Evolutionary conservation across 2,329 filamentous ascomycete species (phyloP), one percentile per base, ranked within the genome.

Genomic region (Verticillium nonalfalfae): DNA sequence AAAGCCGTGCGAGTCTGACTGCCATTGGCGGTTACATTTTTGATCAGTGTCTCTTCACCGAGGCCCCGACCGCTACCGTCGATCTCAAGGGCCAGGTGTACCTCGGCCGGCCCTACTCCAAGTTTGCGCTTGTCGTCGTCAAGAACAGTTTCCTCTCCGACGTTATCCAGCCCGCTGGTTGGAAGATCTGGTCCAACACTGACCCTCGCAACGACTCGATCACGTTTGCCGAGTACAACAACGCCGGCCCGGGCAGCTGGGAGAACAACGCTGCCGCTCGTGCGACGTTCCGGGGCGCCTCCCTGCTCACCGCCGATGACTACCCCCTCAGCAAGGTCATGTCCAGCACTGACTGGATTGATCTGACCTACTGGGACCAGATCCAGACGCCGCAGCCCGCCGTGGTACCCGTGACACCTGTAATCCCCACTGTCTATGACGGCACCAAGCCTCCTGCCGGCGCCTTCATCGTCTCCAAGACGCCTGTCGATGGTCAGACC

Each of bases 111-210:
- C 82, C 82, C 26, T 85, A 82, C 80, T 69, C 75, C 36, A 72
- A 77, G 60, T 83, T 79, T 62, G 76, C 81, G 10, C 71, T 79
- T n/a, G 81, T 84, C 15, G 75, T 78, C 11, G 78, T 84, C 69
- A 82, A 84, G 70, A 73, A 76, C 34, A 79, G 78, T 4, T 67
- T 68, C 7, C 68, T 86, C 63, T 72, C 72, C 7, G 71, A 73
- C n/a, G 78, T 85, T 21, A 77, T 87, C 65, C 82, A 83, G 61
- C 63, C 72, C 9, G 75, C 76, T 6, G 83, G 83, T 2, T 85
- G 84, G 82, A 70, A 70, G 18, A 66, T 73, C 33, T 86, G 83
- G 84, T 70, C 58, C 7, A 40, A 61, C 3, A 61, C 57, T 7
- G 59, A 61, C 26, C 74, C 74, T 54, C 71, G 65, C 34, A 85